phyloP scores from a whole-genome alignment of 2,329 filamentous ascomycete species.

The Botrytis deweyae region DNA sequence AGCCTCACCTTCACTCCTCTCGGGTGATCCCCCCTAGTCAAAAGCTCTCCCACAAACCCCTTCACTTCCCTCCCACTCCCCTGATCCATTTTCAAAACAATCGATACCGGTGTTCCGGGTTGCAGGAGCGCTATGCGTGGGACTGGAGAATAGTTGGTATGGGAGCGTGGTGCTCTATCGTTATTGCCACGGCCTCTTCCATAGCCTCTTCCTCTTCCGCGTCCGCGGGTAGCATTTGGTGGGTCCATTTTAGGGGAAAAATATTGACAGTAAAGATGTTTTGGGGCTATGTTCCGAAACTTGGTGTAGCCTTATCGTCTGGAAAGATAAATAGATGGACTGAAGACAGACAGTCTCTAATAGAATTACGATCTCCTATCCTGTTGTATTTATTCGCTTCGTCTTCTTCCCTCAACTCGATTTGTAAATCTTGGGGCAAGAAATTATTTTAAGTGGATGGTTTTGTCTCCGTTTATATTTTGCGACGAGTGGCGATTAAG shows the following conservation, averaged over 20 bases:
- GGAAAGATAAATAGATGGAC: neutral
- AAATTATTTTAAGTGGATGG: neutral
- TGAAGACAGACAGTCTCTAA: neutral
- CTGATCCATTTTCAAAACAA: slow-evolving; percentile 39
- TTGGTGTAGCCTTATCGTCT: neutral
- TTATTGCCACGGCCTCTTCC: neutral
- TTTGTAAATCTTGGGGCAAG: neutral
- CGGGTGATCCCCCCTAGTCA: slow-evolving; percentile 38
- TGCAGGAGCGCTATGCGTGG: slow-evolving; percentile 34
- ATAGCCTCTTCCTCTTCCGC: neutral
- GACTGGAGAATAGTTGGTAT: slow-evolving; percentile 20
- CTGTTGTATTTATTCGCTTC: neutral
- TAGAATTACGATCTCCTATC: neutral
- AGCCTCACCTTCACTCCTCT: slow-evolving; percentile 39
- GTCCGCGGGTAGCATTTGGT: neutral
- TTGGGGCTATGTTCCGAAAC: neutral
- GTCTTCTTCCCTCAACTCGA: neutral
- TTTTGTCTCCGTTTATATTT: neutral
- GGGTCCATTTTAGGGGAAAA: neutral
- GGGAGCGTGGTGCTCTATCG: neutral
- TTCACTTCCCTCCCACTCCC: slow-evolving; percentile 36
- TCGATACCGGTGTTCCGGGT: slow-evolving; percentile 34
- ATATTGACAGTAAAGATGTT: neutral
- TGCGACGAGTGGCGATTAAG: neutral
- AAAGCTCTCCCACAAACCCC: slow-evolving; percentile 35